A percentile compares a stretch with the other conserved stretches of the same genome.
phyloP scores from a whole-genome alignment of 2,329 filamentous ascomycete genomes.

The Iodosphaeria phyllophila region DNA sequence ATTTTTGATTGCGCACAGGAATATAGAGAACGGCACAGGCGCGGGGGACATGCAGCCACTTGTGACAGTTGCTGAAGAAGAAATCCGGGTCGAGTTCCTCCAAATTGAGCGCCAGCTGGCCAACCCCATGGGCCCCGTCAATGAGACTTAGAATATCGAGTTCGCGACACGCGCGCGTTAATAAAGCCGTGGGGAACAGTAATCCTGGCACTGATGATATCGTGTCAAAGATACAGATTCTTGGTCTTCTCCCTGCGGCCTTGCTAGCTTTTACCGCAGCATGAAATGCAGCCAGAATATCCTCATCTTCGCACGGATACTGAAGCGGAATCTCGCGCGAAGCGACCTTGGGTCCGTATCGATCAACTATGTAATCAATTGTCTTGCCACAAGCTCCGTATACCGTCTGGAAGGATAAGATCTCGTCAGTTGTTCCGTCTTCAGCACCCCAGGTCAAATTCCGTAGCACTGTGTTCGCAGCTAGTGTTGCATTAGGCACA shows the following conservation, averaged over 20 bases:
- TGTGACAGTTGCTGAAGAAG: slow-evolving; percentile 73
- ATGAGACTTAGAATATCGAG: slow-evolving; percentile 53
- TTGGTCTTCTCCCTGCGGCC: slow-evolving; percentile 39
- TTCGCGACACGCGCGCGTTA: slow-evolving; percentile 45
- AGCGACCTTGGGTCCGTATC: slow-evolving; percentile 17
- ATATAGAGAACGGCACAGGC: slow-evolving; percentile 71
- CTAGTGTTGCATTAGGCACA: slow-evolving; percentile 64
- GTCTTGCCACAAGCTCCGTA: slow-evolving; percentile 66
- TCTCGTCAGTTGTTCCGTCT: slow-evolving; percentile 60
- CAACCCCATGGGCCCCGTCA: slow-evolving; percentile 73
- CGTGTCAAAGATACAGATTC: slow-evolving; percentile 59
- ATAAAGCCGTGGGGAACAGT: slow-evolving; percentile 55
- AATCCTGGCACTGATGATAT: slow-evolving; percentile 66
- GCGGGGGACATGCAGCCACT: slow-evolving; percentile 73
- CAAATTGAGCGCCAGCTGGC: slow-evolving; percentile 59
- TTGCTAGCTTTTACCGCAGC: slow-evolving; percentile 33
- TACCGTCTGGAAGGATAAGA: slow-evolving; percentile 61
- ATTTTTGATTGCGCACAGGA: slow-evolving; percentile 51
- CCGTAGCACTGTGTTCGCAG: slow-evolving; percentile 61
- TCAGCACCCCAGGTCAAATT: slow-evolving; percentile 49
- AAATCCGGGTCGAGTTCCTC: slow-evolving; percentile 57
- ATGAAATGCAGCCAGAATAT: slow-evolving; percentile 42
- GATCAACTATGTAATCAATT: slow-evolving; percentile 51
- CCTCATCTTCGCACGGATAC: slow-evolving; percentile 54
- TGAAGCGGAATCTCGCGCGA: slow-evolving; percentile 36